Evolutionary conservation across 257 asterid genomes (phyloP).

Genomic region (Eustoma russellianum): DNA sequence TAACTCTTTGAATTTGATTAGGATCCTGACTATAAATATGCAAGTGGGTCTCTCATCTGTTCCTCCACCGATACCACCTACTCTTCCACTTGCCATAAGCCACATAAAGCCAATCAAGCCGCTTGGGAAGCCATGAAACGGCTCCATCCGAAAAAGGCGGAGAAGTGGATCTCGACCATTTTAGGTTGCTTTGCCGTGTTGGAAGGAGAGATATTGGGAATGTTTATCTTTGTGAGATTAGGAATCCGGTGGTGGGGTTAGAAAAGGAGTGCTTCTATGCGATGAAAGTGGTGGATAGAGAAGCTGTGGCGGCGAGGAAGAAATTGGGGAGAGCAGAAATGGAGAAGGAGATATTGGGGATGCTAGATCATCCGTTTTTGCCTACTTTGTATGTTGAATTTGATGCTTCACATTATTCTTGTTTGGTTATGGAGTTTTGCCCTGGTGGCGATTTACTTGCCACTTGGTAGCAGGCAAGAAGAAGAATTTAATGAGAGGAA

Average conservation of each 20-base stretch:
- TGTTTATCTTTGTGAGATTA: conserved; percentile 32
- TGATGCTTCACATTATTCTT: conserved; percentile 38
- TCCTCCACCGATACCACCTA: conserved; percentile 11
- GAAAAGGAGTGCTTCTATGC: conserved; percentile 31
- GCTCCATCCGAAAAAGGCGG: conserved; percentile 33
- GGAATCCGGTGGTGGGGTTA: conserved; percentile 24
- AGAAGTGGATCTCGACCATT: conserved; percentile 34
- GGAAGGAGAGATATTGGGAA: conserved; percentile 40
- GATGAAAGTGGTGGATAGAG: conserved; percentile 42
- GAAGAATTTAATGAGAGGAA: too few species aligned
- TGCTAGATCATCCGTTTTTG: conserved; percentile 39
- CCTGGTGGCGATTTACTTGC: conserved; percentile 41
- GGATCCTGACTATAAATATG: too few species aligned
- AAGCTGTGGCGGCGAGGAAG: conserved; percentile 30
- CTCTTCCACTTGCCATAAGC: conserved; percentile 19
- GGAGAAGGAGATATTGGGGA: conserved; percentile 33
- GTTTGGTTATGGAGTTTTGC: conserved; percentile 42
- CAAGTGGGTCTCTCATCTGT: too few species aligned
- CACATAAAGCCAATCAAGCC: conserved; percentile 37
- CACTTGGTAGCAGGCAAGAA: too few species aligned
- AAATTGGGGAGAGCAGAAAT: conserved; percentile 33
- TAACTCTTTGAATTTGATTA: too few species aligned
- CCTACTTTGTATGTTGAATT: conserved; percentile 35
- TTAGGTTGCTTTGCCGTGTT: conserved; percentile 27
- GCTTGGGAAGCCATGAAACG: conserved; percentile 39